Base-by-base conservation (phyloP, 2,329 filamentous ascomycete species). In the Chaetomiaceae sp. region DNA sequence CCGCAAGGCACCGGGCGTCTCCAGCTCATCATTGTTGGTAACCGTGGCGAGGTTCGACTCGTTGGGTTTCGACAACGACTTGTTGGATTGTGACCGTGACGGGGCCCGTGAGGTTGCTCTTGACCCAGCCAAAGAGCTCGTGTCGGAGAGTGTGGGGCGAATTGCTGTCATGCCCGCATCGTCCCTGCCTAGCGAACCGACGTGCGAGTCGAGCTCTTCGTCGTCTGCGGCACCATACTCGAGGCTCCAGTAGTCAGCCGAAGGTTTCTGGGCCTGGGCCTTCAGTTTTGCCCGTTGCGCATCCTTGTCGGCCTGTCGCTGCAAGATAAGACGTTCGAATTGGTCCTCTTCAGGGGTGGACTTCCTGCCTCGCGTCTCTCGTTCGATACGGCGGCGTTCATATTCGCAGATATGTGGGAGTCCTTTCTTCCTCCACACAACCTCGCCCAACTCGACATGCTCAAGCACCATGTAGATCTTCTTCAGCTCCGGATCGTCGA, bases 401-500 rank as follows among this genome's bases (percentile, higher is more conserved):
- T 90, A 85, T 29, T 84, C 76, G 62, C 89, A 89, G 59, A 97
- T 87, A 64, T 90, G 87, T 51, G 86, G 87, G 6, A 90, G 77
- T 5, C 90, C 92, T 71, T 91, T 90, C 67, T 87, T 92, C 50
- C 94, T 84, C 94, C 94, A 99, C 43, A 90, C 81, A 53, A 99
- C 89, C 71, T 99, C 94, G 47, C 94, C 92, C 36, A 92, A 80
- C 67, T 96, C 90, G 52, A 96, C 91, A 69, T 92, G 92, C 69
- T 99, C 94, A 38, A 99, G 79, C 18, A 97, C 89, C 73, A 99
- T 92, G 73, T 99, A 99, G 57, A 99, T 96, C 73, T 99, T 99
- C 73, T 95, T 94, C 54, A 90, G 83, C 64, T 90, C 89, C 1
- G 92, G 92, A 67, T 99, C 94, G 67, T 99, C 94, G 64, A 99